Conservation (phyloP, 352 stramenopile species). For the Phytophthora europaea region DNA sequence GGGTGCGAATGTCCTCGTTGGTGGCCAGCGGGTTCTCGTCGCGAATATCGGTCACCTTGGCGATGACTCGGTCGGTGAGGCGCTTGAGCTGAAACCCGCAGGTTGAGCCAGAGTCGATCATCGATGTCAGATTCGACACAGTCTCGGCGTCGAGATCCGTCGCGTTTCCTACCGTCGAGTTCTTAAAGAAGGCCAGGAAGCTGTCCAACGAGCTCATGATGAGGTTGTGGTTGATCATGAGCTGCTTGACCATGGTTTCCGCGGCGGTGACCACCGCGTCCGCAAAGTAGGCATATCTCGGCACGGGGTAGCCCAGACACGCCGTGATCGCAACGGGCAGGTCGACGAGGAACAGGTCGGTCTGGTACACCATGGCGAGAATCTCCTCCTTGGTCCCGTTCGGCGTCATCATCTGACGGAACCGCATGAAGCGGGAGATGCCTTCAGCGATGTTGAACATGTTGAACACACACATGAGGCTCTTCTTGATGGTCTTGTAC, state of each 20-base stretch:
- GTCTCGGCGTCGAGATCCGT: conserved; percentile 40
- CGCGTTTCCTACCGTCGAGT: conserved; percentile 29
- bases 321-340: conserved; percentile 60
- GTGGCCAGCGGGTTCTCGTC: conserved; percentile 25
- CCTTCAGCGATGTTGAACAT: conserved; percentile 60
- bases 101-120: conserved; percentile 48
- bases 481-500: conserved; percentile 50
- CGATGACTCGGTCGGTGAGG: conserved; percentile 57
- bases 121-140: conserved; percentile 36
- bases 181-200: conserved; percentile 49
- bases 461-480: conserved; percentile 60
- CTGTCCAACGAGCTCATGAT: conserved; percentile 45
- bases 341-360: conserved; percentile 64
- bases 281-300: conserved; percentile 32
- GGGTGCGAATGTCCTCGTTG: conserved; percentile 52
- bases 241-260: conserved; percentile 46
- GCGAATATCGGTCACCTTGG: conserved; percentile 53
- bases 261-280: conserved; percentile 46
- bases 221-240: conserved; percentile 53
- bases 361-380: conserved; percentile 56
- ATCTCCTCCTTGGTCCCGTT: conserved; percentile 66
- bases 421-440: conserved; percentile 52
- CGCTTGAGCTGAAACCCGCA: conserved; percentile 60
- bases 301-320: conserved; percentile 53
- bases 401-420: conserved; percentile 43